These are phyloP conservation scores for Leucaena leucocephala DNA, from an alignment of 306 rosid genomes.

Conservation along the genomic window DNA sequence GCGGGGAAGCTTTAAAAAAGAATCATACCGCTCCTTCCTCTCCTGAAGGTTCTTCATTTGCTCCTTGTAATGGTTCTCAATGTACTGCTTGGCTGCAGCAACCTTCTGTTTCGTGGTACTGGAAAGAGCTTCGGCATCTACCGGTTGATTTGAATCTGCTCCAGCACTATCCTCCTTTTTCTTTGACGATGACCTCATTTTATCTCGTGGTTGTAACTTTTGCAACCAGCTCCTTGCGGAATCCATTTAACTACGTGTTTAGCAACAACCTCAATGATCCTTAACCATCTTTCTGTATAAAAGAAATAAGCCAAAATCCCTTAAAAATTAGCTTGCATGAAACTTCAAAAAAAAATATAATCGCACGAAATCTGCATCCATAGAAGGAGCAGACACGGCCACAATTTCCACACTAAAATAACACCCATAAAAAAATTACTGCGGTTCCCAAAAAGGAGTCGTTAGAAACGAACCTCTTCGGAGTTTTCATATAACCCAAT, in stretches of 20 bases:
- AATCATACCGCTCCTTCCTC: conserved; percentile 85
- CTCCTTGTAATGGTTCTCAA: conserved; percentile 97
- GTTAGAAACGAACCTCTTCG: background rate
- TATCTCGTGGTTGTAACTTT: conserved; percentile 89
- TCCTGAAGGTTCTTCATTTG: conserved; percentile 95
- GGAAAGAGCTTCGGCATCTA: conserved; percentile 75
- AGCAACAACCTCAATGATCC: conserved; percentile 36
- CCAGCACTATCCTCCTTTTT: conserved; percentile 58
- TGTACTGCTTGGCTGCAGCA: conserved; percentile 92
- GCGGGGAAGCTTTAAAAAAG: too few species aligned
- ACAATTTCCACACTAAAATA: background rate
- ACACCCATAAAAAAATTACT: background rate
- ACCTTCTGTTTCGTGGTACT: conserved; percentile 85
- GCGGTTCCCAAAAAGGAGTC: background rate
- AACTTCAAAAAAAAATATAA: conserved; percentile 27
- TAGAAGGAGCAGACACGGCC: conserved; percentile 22
- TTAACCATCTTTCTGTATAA: conserved; percentile 38
- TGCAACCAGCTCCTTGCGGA: conserved; percentile 92
- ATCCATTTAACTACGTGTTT: conserved; percentile 59
- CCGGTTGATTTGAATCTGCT: conserved; percentile 40
- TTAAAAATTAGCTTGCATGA: conserved; percentile 15
- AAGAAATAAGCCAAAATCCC: conserved; percentile 3
- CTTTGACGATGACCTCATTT: conserved; percentile 52
- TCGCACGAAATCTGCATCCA: conserved; percentile 29
- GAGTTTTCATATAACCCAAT: conserved; percentile 12